These are phyloP conservation scores for Roridomyces roridus DNA, from an alignment of 768 basidiomycete species.

Conservation along the genomic window DNA sequence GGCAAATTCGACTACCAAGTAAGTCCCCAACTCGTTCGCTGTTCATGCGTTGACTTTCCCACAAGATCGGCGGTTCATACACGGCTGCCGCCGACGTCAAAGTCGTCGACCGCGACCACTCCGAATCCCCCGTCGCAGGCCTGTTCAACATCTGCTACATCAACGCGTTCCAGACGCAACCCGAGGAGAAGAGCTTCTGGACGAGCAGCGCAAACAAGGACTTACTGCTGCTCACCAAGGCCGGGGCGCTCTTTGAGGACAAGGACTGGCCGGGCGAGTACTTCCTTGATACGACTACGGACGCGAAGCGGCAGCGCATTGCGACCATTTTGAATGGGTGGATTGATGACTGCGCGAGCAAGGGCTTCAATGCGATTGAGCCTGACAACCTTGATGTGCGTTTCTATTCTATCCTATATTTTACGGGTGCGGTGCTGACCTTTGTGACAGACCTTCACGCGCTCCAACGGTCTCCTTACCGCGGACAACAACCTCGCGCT, in stretches of 20 bases:
- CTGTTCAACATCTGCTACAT: slow-evolving; percentile 17
- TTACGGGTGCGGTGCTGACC: too few species aligned
- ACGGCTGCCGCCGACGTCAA: too few species aligned
- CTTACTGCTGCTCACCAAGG: background rate
- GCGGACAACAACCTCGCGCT: slow-evolving; percentile 10
- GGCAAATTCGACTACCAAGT: too few species aligned
- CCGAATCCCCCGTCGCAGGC: too few species aligned
- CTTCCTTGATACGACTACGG: slow-evolving; percentile 12
- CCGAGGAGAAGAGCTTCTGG: background rate
- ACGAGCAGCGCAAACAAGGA: too few species aligned
- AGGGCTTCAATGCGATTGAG: slow-evolving; percentile 11
- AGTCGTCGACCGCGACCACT: too few species aligned
- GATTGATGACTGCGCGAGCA: slow-evolving; percentile 1
- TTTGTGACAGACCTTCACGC: slow-evolving; percentile 1
- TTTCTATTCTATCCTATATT: background rate
- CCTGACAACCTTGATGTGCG: slow-evolving; percentile 8
- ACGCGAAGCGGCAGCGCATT: background rate
- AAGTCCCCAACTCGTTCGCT: too few species aligned
- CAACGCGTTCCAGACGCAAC: slow-evolving; percentile 14
- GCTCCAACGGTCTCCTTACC: slow-evolving; percentile 2
- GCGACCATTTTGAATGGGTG: slow-evolving; percentile 3
- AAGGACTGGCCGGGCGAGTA: slow-evolving; percentile 9
- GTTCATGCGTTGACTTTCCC: too few species aligned
- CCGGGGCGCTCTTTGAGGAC: background rate
- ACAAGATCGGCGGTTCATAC: too few species aligned